Conservation (phyloP, 495 filamentous ascomycete genomes). For the Letharia lupina region DNA sequence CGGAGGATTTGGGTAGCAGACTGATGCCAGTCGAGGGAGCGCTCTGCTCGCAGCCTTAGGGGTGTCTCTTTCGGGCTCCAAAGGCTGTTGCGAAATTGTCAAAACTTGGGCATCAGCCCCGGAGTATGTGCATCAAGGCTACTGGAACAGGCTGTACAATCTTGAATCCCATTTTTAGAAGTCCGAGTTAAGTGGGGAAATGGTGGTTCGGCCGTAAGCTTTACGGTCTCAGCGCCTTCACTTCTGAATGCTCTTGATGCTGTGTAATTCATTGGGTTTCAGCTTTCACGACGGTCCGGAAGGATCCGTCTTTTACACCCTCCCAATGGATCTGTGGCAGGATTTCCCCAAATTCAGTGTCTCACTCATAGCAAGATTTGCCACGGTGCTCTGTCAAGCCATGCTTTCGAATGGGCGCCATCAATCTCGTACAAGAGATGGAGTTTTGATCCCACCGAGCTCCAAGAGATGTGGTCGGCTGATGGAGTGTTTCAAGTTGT, state of each 20-base stretch:
- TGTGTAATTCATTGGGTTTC: neutral
- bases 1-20: neutral
- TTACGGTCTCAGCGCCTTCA: neutral
- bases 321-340: neutral
- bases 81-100: neutral
- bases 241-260: neutral
- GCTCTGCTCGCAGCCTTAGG: neutral
- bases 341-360: neutral
- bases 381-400: neutral
- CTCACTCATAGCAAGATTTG: neutral
- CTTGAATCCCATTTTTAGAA: neutral
- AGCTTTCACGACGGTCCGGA: neutral
- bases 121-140: neutral
- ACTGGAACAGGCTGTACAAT: neutral
- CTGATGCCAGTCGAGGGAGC: neutral
- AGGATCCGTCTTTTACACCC: neutral
- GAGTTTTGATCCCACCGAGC: neutral
- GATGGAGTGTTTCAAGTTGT: neutral
- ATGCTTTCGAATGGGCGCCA: no score
- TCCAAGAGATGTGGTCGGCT: neutral
- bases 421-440: neutral
- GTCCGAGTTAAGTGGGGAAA: neutral
- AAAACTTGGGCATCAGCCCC: neutral
- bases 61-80: neutral
- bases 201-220: neutral